Percentiles rank a stretch among this genome's conserved stretches.
Conservation (phyloP, 805 yeast species). For the Pichia ethanolica region DNA sequence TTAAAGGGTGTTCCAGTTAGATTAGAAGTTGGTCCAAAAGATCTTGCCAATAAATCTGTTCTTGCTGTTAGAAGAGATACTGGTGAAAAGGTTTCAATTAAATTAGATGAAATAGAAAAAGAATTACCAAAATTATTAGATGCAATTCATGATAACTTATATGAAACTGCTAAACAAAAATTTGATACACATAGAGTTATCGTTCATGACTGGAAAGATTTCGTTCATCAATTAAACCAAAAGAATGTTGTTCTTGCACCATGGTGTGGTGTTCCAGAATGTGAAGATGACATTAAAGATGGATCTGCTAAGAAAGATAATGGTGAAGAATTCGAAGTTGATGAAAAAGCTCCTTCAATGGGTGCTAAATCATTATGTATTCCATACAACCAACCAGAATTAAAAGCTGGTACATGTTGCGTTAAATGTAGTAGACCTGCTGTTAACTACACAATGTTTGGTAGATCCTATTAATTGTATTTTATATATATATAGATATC, state of each 20-base stretch:
- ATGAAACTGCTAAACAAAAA: conserved; percentile 67
- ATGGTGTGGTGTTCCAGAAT: conserved; percentile 92
- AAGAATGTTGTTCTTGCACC: conserved; percentile 90
- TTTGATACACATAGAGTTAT: conserved; percentile 78
- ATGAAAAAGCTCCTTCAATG: conserved; percentile 97
- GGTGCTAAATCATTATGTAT: conserved; percentile 98
- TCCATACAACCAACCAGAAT: conserved; percentile 85
- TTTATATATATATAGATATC: no score
- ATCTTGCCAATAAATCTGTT: conserved; percentile 69
- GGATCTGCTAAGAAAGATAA: conserved; percentile 71
- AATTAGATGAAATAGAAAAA: conserved; percentile 56
- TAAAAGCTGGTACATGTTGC: conserved; percentile 77
- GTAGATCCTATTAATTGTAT: conserved; percentile 72
- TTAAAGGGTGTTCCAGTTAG: conserved; percentile 93
- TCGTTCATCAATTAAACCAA: conserved; percentile 84
- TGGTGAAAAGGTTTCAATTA: conserved; percentile 63
- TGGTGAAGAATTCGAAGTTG: conserved; percentile 81
- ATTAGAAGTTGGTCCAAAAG: conserved; percentile 95
- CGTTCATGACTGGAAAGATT: conserved; percentile 84
- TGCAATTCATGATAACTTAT: conserved; percentile 70
- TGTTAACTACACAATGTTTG: conserved; percentile 84
- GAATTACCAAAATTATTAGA: conserved; percentile 73
- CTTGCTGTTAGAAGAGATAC: conserved; percentile 91
- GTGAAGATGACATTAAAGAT: conserved; percentile 97
- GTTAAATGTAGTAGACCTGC: conserved; percentile 77